A percentile compares a stretch with the other conserved stretches of the same genome.
Evolutionary conservation across 768 basidiomycete genomes (phyloP).

Genomic region (Tulasnella sp.): DNA sequence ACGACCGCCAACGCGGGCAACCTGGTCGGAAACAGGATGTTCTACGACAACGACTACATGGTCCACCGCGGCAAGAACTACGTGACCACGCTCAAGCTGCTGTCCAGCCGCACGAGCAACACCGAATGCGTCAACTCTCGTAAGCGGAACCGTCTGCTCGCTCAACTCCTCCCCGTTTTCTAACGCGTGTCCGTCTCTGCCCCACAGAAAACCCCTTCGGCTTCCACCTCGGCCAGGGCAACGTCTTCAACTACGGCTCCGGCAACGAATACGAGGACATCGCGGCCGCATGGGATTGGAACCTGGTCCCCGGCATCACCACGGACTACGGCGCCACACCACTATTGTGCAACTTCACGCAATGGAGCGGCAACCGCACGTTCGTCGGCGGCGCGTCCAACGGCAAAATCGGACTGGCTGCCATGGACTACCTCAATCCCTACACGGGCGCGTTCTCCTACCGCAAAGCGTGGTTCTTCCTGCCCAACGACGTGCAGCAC

Average conservation of each 20-base stretch:
- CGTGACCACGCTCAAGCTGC: constrained; percentile 66
- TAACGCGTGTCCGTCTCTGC: too few species aligned
- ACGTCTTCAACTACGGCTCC: constrained; percentile 62
- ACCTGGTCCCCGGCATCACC: constrained; percentile 73
- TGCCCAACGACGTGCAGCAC: constrained; percentile 63
- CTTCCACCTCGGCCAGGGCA: constrained; percentile 72
- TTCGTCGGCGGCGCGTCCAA: constrained; percentile 72
- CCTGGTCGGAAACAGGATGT: constrained; percentile 64
- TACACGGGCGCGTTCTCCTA: constrained; percentile 57
- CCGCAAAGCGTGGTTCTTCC: constrained; percentile 78
- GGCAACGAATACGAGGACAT: constrained; percentile 78
- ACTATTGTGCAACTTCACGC: constrained; percentile 54
- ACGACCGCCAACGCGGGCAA: constrained; percentile 58
- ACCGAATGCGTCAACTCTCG: constrained; percentile 62
- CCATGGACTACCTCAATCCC: constrained; percentile 71
- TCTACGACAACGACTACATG: constrained; percentile 72
- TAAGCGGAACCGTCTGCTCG: not conserved
- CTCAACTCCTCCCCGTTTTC: too few species aligned
- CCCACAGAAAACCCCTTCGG: constrained; percentile 60
- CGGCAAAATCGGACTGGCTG: constrained; percentile 58
- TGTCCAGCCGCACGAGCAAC: constrained; percentile 60
- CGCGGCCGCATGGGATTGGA: constrained; percentile 75
- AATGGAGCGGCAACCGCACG: constrained; percentile 52
- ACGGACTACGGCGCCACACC: constrained; percentile 63
- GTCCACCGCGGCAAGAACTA: constrained; percentile 67